Conservation (phyloP, 1,284 basidiomycete species). For the Malassezia sp. region DNA sequence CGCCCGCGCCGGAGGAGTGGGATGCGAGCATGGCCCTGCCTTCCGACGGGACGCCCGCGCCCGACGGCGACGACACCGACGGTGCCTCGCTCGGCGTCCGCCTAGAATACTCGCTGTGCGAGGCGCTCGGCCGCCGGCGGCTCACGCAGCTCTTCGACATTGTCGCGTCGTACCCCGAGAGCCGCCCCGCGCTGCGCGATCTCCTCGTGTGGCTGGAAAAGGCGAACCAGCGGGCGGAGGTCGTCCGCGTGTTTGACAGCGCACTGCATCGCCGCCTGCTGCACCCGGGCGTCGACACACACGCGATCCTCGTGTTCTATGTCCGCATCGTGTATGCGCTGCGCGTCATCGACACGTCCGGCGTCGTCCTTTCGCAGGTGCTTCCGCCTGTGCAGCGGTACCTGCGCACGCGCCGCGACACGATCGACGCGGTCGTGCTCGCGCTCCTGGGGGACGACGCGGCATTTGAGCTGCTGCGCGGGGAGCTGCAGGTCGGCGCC, state of each 20-base stretch:
- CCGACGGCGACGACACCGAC: constrained; percentile 2
- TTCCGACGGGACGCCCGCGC: neutral
- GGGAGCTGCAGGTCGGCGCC: no score
- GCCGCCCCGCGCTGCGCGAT: constrained; percentile 72
- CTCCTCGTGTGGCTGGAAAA: constrained; percentile 55
- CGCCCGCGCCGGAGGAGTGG: constrained; percentile 5
- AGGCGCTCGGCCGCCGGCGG: constrained; percentile 23
- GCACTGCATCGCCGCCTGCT: constrained; percentile 56
- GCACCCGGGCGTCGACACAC: constrained; percentile 90
- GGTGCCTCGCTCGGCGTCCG: constrained; percentile 13
- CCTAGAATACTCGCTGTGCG: constrained; percentile 27
- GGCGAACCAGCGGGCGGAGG: constrained; percentile 47
- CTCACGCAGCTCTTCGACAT: constrained; percentile 72
- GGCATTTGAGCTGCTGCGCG: constrained; percentile 32
- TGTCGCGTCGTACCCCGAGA: constrained; percentile 84
- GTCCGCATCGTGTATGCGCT: constrained; percentile 87
- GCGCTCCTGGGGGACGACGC: constrained; percentile 40
- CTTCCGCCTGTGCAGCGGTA: constrained; percentile 35
- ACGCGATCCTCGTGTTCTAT: constrained; percentile 79
- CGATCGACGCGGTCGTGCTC: constrained; percentile 34
- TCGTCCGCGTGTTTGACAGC: constrained; percentile 55
- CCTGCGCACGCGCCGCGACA: constrained; percentile 35
- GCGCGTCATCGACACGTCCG: constrained; percentile 77
- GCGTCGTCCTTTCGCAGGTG: constrained; percentile 59
- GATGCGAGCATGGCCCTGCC: constrained; percentile 10